phyloP scores from a whole-genome alignment of 495 filamentous ascomycete species.

The Achaetomiella virescens region DNA sequence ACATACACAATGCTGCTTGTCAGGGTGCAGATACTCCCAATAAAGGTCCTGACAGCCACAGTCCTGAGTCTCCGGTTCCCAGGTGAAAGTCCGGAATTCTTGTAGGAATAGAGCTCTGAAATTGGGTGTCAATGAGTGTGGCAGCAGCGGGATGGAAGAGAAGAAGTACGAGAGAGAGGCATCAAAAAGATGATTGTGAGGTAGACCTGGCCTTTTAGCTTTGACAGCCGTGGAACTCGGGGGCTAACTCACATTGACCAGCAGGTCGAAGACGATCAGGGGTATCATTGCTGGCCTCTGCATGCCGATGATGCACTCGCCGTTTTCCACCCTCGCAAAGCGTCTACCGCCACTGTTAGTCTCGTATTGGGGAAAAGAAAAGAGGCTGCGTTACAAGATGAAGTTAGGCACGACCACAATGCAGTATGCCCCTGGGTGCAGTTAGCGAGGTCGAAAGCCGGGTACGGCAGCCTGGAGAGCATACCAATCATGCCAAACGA shows the following conservation, averaged over 20 bases:
- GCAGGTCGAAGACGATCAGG: constrained; percentile 43
- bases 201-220: constrained; percentile 36
- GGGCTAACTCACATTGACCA: constrained; percentile 39
- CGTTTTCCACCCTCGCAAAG: constrained; percentile 39
- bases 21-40: constrained; percentile 44
- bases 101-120: constrained; percentile 38
- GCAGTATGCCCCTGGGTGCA: constrained; percentile 34
- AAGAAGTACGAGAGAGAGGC: constrained; percentile 39
- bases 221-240: not conserved
- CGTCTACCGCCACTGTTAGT: constrained; percentile 31
- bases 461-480: not conserved
- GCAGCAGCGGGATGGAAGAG: too few relatives aligned
- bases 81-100: constrained; percentile 26
- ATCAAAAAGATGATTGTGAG: constrained; percentile 46
- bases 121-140: not conserved
- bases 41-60: constrained; percentile 43
- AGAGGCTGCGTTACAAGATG: constrained; percentile 38
- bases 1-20: constrained; percentile 42
- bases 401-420: constrained; percentile 46
- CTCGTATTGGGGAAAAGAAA: not conserved
- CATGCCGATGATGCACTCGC: constrained; percentile 50
- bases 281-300: constrained; percentile 43
- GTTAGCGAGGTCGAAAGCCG: constrained; percentile 11
- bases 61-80: constrained; percentile 33
- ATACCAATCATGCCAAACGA: constrained; percentile 47